These are phyloP conservation scores for Agaricus blazei DNA, from an alignment of 768 basidiomycete genomes.

Conservation along the genomic window DNA sequence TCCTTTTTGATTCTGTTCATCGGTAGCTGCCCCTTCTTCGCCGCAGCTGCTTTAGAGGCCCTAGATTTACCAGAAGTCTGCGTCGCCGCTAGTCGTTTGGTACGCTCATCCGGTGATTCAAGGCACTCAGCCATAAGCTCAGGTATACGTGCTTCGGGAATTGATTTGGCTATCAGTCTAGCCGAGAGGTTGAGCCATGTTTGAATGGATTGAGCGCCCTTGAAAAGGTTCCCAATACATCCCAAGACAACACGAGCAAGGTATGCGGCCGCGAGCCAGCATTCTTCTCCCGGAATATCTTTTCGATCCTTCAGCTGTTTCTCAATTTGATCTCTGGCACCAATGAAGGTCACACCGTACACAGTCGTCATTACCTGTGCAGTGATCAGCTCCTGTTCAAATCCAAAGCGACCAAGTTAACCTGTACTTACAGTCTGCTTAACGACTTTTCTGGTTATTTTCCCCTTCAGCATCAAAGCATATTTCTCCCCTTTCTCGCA, in stretches of 20 bases:
- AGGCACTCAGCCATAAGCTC: slow-evolving; percentile 27
- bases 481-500: slow-evolving; percentile 41
- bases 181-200: slow-evolving; percentile 85
- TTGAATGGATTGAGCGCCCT: slow-evolving; percentile 89
- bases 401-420: background rate
- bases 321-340: slow-evolving; percentile 93
- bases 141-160: slow-evolving; percentile 64
- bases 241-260: slow-evolving; percentile 71
- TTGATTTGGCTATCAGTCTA: slow-evolving; percentile 79
- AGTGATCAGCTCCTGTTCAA: background rate
- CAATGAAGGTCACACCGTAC: slow-evolving; percentile 94
- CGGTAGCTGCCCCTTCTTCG: slow-evolving; percentile 3
- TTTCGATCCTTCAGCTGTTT: slow-evolving; percentile 75
- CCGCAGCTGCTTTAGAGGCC: background rate
- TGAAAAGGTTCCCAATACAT: slow-evolving; percentile 90
- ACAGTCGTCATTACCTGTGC: slow-evolving; percentile 95
- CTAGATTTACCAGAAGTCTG: background rate
- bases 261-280: slow-evolving; percentile 72
- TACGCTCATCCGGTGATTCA: background rate
- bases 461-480: slow-evolving; percentile 65
- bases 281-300: slow-evolving; percentile 66
- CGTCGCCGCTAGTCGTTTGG: background rate
- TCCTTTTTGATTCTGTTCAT: slow-evolving; percentile 58
- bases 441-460: slow-evolving; percentile 88
- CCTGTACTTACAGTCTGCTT: slow-evolving; percentile 79